Evolutionary conservation across 148 eudicot genomes (phyloP).

Genomic region (Camellia japonica): DNA sequence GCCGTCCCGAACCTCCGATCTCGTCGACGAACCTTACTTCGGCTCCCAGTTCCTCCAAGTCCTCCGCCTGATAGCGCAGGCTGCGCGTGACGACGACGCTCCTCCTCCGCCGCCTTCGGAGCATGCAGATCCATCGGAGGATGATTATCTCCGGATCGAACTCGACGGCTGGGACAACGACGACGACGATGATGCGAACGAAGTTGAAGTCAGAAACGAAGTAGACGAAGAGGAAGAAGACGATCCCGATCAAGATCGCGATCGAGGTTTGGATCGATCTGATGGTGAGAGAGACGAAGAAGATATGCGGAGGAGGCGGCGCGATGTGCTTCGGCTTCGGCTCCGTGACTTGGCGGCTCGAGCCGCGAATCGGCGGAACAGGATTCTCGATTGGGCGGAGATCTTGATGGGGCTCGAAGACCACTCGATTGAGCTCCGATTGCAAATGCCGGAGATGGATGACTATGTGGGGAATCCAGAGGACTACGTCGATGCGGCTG

Average conservation of each 20-base stretch:
- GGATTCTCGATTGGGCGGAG: slow-evolving; percentile 87
- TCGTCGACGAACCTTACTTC: slow-evolving; percentile 36
- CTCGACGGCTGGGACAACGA: slow-evolving; percentile 58
- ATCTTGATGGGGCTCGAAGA: slow-evolving; percentile 84
- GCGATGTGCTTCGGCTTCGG: slow-evolving; percentile 55
- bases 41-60: slow-evolving; percentile 63
- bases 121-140: slow-evolving; percentile 33
- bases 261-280: neutral
- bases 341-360: slow-evolving; percentile 60
- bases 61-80: slow-evolving; percentile 63
- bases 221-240: slow-evolving; percentile 25
- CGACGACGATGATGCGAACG: slow-evolving; percentile 35
- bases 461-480: slow-evolving; percentile 69
- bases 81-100: slow-evolving; percentile 62
- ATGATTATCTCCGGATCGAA: slow-evolving; percentile 60
- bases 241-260: slow-evolving; percentile 38
- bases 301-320: slow-evolving; percentile 37
- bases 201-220: slow-evolving; percentile 26
- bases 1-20: slow-evolving; percentile 15
- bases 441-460: slow-evolving; percentile 49
- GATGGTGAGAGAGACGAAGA: slow-evolving; percentile 37
- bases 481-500: slow-evolving; percentile 81
- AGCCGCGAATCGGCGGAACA: slow-evolving; percentile 45
- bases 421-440: slow-evolving; percentile 63
- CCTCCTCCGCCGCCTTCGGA: slow-evolving; percentile 56